These are phyloP conservation scores for Pisolithus albus DNA, from an alignment of 768 basidiomycete species.

Conservation along the genomic window DNA sequence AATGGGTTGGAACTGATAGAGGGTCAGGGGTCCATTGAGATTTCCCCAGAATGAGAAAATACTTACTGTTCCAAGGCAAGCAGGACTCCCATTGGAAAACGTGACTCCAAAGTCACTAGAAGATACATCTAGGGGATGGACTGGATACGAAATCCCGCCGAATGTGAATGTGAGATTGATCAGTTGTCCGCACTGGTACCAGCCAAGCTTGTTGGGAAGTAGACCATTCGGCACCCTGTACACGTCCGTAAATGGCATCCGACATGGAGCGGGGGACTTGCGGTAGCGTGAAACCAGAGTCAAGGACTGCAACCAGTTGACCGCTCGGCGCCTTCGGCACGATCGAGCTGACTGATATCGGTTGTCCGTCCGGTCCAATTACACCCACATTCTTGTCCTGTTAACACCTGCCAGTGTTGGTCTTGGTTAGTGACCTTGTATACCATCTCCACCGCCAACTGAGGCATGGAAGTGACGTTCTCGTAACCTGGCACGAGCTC, in stretches of 20 bases:
- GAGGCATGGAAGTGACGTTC: conserved; percentile 53
- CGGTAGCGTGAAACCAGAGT: conserved; percentile 65
- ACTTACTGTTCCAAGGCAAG: conserved; percentile 66
- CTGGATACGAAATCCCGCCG: conserved; percentile 58
- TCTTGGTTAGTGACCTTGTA: conserved; percentile 53
- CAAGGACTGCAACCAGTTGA: conserved; percentile 65
- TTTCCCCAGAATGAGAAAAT: background rate
- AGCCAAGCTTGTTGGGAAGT: conserved; percentile 53
- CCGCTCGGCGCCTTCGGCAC: conserved; percentile 60
- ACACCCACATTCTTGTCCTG: conserved; percentile 60
- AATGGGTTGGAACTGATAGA: conserved; percentile 69
- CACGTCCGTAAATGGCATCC: conserved; percentile 76
- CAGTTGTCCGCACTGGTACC: conserved; percentile 65
- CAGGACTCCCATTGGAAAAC: conserved; percentile 40
- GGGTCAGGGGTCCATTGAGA: conserved; percentile 6
- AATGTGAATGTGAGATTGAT: conserved; percentile 69
- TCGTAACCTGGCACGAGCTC: conserved; percentile 59
- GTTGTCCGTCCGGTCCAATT: conserved; percentile 68
- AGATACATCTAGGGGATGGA: conserved; percentile 69
- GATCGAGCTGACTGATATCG: conserved; percentile 55
- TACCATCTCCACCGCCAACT: conserved; percentile 61
- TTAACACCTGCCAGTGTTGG: conserved; percentile 77
- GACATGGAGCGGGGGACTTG: conserved; percentile 71
- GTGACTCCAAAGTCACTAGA: conserved; percentile 48
- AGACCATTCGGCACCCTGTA: conserved; percentile 66